These are phyloP conservation scores for Aurantiochytrium sp. DNA, from an alignment of 108 stramenopile genomes.

Conservation along the genomic window DNA sequence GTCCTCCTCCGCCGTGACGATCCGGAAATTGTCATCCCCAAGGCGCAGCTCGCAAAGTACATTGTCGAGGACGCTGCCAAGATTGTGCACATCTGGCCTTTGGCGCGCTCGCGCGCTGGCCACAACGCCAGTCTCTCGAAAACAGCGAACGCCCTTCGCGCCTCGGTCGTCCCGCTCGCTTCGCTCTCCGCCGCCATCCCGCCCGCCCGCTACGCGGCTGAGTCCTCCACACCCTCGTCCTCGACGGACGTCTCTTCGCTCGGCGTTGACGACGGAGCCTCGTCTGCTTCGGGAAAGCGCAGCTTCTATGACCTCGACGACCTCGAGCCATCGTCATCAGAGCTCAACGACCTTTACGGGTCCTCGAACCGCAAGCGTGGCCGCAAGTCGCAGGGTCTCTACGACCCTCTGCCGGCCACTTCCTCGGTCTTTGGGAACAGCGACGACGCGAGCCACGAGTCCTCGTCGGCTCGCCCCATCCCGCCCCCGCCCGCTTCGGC, in stretches of 20 bases:
- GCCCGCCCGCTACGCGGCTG: not conserved
- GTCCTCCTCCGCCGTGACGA: not conserved
- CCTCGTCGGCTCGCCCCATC: not conserved
- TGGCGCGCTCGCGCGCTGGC: not conserved
- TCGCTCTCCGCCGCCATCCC: not conserved
- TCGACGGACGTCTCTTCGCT: not conserved
- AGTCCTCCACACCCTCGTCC: too few relatives aligned
- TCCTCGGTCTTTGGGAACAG: not conserved
- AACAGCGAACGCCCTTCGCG: not conserved
- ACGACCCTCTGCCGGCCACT: too few relatives aligned
- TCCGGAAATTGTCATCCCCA: not conserved
- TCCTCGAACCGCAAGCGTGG: too few relatives aligned
- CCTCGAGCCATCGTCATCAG: not conserved
- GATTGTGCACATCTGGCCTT: not conserved
- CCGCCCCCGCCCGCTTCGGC: not conserved
- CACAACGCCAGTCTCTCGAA: too few relatives aligned
- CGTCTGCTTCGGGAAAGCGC: not conserved
- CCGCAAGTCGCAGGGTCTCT: too few relatives aligned
- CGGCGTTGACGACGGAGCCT: not conserved
- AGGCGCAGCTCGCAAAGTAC: not conserved
- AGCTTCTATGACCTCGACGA: not conserved
- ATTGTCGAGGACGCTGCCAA: conserved; percentile 2
- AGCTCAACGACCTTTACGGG: not conserved
- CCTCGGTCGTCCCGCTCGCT: not conserved
- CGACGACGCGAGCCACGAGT: not conserved